Percentiles rank a stretch among this genome's conserved stretches.
phyloP scores from a whole-genome alignment of 129 eudicot species.

The Dittrichia graveolens region DNA sequence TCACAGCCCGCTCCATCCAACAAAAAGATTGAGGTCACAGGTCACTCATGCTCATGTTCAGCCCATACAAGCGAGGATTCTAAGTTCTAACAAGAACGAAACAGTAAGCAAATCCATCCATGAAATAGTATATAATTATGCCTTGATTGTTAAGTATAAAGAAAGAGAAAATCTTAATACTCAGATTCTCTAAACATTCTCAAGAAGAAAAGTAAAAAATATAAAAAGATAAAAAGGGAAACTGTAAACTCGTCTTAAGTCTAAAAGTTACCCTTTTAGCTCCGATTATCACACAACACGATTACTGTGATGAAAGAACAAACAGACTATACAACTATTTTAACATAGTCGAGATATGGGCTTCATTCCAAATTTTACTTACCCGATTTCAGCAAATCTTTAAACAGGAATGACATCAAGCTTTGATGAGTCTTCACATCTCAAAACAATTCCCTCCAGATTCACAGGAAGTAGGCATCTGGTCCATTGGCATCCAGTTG shows the following conservation, averaged over 20 bases:
- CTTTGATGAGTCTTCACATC: constrained; percentile 72
- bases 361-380: constrained; percentile 24
- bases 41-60: too few species aligned
- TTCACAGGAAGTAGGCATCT: constrained; percentile 63
- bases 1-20: too few species aligned
- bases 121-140: constrained; percentile 33
- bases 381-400: constrained; percentile 20
- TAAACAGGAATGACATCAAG: constrained; percentile 71
- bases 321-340: constrained; percentile 52
- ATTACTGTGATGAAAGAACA: constrained; percentile 34
- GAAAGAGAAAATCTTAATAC: constrained; percentile 23
- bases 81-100: constrained; percentile 4
- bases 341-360: constrained; percentile 33
- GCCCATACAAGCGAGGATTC: too few species aligned
- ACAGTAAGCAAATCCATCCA: constrained; percentile 1
- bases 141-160: constrained; percentile 34
- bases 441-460: constrained; percentile 65
- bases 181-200: constrained; percentile 39
- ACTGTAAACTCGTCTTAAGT: constrained; percentile 33
- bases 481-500: constrained; percentile 69
- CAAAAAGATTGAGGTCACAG: too few species aligned
- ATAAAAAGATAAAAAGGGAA: constrained; percentile 16
- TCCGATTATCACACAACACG: constrained; percentile 46
- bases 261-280: constrained; percentile 31
- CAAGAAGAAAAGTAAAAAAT: constrained; percentile 16